A percentile compares a stretch with the other conserved stretches of the same genome.
phyloP scores from a whole-genome alignment of 2,329 filamentous ascomycete species.

The Penicillium fuscoglaucum region DNA sequence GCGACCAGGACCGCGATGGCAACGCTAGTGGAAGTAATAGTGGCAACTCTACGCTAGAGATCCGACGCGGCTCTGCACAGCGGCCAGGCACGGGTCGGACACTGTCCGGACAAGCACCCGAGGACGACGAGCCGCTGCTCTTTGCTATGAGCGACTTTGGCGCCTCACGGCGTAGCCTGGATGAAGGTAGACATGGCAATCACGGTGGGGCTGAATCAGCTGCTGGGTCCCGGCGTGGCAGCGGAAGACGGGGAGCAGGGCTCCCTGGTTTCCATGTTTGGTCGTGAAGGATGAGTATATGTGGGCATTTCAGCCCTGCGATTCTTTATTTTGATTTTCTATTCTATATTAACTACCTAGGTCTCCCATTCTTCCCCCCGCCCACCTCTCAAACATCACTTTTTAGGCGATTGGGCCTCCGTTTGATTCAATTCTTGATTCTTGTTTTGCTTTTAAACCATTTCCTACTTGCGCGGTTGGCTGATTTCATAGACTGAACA shows the following conservation, averaged over 20 bases:
- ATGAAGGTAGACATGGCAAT: slow-evolving; percentile 40
- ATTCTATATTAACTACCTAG: not conserved
- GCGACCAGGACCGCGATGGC: slow-evolving; percentile 41
- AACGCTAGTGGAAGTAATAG: slow-evolving; percentile 45
- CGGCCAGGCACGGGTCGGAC: slow-evolving; percentile 38
- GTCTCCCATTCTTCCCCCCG: not conserved
- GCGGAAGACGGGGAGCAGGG: slow-evolving; percentile 37
- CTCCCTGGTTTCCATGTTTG: slow-evolving; percentile 37
- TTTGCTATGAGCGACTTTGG: slow-evolving; percentile 51
- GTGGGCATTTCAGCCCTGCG: not conserved
- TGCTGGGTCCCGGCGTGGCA: slow-evolving; percentile 37
- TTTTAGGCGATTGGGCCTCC: not conserved
- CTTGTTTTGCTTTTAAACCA: slow-evolving; percentile 11
- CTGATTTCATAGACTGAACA: slow-evolving; percentile 23
- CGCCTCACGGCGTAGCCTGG: slow-evolving; percentile 44
- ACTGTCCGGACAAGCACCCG: slow-evolving; percentile 31
- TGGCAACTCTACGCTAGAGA: slow-evolving; percentile 37
- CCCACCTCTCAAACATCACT: not conserved
- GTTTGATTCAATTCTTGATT: slow-evolving; percentile 1
- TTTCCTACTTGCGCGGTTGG: slow-evolving; percentile 9
- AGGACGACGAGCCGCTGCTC: slow-evolving; percentile 48
- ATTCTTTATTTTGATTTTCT: not conserved
- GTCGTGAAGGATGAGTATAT: slow-evolving; percentile 25
- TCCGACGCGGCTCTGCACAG: slow-evolving; percentile 37
- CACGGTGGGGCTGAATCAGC: slow-evolving; percentile 32